Evolutionary conservation across 305 asterid species (phyloP).

Genomic region (Fraxinus albicans): DNA sequence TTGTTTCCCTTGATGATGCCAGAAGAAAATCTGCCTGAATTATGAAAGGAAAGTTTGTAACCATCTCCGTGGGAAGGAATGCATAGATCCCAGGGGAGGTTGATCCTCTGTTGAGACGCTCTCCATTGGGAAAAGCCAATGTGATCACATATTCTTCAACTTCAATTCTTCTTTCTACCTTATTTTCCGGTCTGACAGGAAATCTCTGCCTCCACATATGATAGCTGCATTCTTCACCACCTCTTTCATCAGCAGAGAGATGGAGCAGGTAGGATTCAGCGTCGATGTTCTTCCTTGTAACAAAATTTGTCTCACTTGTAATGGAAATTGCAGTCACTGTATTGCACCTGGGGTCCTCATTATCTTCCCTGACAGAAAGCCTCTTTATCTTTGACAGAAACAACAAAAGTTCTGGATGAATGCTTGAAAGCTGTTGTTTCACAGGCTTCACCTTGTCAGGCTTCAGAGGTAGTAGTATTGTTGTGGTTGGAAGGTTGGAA

Average conservation of each 20-base stretch:
- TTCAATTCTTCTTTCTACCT: conserved; percentile 34
- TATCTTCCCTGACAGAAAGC: not conserved
- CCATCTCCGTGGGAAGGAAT: conserved; percentile 2
- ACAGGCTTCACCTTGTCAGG: conserved; percentile 7
- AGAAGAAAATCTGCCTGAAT: conserved; percentile 7
- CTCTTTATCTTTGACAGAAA: conserved; percentile 10
- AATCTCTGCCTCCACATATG: conserved; percentile 42
- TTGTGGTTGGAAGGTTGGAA: not conserved
- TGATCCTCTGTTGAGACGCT: not conserved
- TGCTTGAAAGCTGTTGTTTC: not conserved
- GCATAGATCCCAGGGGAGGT: conserved; percentile 10
- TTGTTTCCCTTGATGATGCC: conserved; percentile 13
- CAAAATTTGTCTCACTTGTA: conserved; percentile 1
- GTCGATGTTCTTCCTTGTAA: not conserved
- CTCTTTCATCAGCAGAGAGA: conserved; percentile 33
- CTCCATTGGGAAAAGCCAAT: conserved; percentile 1
- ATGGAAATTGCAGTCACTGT: conserved; percentile 14
- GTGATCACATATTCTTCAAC: conserved; percentile 29
- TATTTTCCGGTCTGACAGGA: conserved; percentile 29
- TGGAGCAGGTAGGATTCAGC: conserved; percentile 15
- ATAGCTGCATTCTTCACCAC: conserved; percentile 31
- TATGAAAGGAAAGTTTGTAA: conserved; percentile 13
- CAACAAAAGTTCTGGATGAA: conserved; percentile 3
- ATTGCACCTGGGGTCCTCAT: not conserved
- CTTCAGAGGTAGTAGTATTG: conserved; percentile 6